phyloP scores from a whole-genome alignment of 495 filamentous ascomycete species.

The Lasiosphaeria miniovina region DNA sequence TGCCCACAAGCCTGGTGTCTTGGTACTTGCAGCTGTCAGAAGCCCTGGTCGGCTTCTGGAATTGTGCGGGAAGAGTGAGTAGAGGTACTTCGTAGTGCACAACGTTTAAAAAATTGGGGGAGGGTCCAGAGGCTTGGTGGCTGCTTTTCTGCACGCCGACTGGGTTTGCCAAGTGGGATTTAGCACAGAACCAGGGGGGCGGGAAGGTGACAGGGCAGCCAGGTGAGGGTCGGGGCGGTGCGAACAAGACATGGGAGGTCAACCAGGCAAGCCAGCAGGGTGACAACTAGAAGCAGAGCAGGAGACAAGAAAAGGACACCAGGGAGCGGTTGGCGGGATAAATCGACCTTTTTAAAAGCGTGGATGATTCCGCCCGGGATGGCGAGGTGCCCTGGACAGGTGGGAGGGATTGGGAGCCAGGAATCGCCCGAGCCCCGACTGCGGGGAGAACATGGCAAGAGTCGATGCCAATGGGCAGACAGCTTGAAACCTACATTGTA shows the following conservation, averaged over 20 bases:
- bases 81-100: constrained; percentile 15
- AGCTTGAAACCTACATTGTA: background rate
- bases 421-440: constrained; percentile 6
- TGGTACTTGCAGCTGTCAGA: constrained; percentile 21
- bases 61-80: constrained; percentile 27
- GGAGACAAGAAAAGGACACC: background rate
- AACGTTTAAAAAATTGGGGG: constrained; percentile 27
- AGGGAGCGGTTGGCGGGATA: constrained; percentile 22
- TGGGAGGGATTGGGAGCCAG: constrained; percentile 9
- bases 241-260: constrained; percentile 22
- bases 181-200: constrained; percentile 27
- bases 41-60: constrained; percentile 29
- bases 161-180: constrained; percentile 29
- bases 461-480: constrained; percentile 3
- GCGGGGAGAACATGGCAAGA: background rate
- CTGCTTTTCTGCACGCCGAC: constrained; percentile 28
- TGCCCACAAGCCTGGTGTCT: constrained; percentile 20
- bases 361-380: constrained; percentile 14
- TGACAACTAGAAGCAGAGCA: background rate
- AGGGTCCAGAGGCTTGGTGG: constrained; percentile 28
- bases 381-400: background rate
- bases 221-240: constrained; percentile 21
- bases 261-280: constrained; percentile 15
- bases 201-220: constrained; percentile 28
- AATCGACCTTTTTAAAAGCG: constrained; percentile 19